These are phyloP conservation scores for Cryptococcus sp. DNA, from an alignment of 1,284 basidiomycete species.

Conservation along the genomic window DNA sequence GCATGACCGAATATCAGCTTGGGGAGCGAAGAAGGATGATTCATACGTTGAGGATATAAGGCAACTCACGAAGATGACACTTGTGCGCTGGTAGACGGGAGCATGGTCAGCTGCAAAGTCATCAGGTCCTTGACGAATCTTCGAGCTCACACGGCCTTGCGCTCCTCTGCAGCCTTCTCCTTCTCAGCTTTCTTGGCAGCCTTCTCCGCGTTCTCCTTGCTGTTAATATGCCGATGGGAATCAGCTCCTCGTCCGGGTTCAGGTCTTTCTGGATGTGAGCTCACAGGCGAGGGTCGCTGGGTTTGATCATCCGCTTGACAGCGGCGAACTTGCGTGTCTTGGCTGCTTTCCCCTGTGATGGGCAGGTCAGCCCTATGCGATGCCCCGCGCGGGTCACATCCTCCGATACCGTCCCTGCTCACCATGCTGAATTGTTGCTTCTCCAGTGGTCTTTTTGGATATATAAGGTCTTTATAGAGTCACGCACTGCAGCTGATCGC, in stretches of 20 bases:
- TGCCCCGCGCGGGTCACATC: neutral
- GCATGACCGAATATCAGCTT: neutral
- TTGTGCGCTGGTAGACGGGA: conserved; percentile 20
- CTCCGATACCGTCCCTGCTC: neutral
- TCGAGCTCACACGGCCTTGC: conserved; percentile 48
- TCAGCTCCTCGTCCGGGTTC: neutral
- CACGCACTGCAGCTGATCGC: neutral
- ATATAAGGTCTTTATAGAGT: no score
- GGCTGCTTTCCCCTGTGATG: conserved; percentile 84
- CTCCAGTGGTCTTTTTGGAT: neutral
- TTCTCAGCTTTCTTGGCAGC: conserved; percentile 52
- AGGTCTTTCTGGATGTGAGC: conserved; percentile 39
- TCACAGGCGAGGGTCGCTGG: conserved; percentile 88
- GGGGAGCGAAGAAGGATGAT: no score
- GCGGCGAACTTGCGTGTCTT: conserved; percentile 92
- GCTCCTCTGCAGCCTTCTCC: conserved; percentile 51
- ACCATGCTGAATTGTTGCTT: neutral
- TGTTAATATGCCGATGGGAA: conserved; percentile 23
- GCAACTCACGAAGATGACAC: conserved; percentile 20
- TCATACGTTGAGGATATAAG: conserved; percentile 57
- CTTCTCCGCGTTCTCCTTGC: conserved; percentile 55
- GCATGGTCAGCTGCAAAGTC: neutral
- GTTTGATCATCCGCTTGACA: conserved; percentile 93
- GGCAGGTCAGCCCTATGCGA: conserved; percentile 2
- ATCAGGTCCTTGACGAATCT: neutral